Conservation (phyloP, 805 yeast species). For the Candida xiaguanensis region DNA sequence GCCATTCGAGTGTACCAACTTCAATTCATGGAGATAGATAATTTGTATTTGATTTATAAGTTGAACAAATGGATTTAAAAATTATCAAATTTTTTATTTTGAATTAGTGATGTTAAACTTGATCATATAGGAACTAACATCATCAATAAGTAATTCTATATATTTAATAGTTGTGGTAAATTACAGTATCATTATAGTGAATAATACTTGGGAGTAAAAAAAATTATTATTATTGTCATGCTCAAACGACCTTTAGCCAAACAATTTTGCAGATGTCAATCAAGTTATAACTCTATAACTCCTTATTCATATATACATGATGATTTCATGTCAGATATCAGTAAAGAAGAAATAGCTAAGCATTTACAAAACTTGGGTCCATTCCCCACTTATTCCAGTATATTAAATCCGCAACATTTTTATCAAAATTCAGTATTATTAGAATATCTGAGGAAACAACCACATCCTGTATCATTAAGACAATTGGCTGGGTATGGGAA, state of each 20-base stretch:
- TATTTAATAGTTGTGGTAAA: too few relatives aligned
- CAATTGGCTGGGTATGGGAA: conserved; percentile 90
- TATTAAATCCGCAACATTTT: conserved; percentile 65
- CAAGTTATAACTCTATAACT: conserved; percentile 16
- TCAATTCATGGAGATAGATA: too few relatives aligned
- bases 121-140: too few relatives aligned
- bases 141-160: too few relatives aligned
- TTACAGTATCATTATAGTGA: too few relatives aligned
- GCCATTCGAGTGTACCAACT: too few relatives aligned
- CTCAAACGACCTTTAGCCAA: background rate
- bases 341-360: conserved; percentile 24
- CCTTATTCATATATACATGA: conserved; percentile 29
- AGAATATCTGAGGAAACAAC: conserved; percentile 58
- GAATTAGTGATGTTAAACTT: too few relatives aligned
- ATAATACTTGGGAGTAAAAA: too few relatives aligned
- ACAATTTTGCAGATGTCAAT: background rate
- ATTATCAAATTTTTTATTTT: too few relatives aligned
- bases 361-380: conserved; percentile 37
- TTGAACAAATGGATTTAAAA: too few relatives aligned
- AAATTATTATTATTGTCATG: background rate
- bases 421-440: conserved; percentile 74
- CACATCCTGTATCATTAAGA: conserved; percentile 86
- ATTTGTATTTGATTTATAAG: too few relatives aligned
- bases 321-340: conserved; percentile 31
- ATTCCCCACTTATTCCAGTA: conserved; percentile 38